Conservation (phyloP, 2,329 filamentous ascomycete species). For the Cladosporium sp. region DNA sequence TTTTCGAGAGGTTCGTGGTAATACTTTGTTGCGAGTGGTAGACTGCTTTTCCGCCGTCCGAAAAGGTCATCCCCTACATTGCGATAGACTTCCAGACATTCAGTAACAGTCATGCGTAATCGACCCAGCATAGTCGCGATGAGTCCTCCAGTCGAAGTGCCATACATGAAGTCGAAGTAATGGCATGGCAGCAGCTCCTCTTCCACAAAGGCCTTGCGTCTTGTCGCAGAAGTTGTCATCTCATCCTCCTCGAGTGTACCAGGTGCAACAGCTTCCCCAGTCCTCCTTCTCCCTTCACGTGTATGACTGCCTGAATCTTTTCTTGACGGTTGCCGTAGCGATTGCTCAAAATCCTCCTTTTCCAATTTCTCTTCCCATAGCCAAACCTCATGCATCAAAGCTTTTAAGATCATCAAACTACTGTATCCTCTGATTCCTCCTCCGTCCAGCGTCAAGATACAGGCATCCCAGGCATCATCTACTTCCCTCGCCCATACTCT, state of each 20-base stretch:
- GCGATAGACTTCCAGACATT: constrained; percentile 46
- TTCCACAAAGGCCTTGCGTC: constrained; percentile 10
- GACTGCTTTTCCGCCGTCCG: constrained; percentile 38
- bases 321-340: neutral
- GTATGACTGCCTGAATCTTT: constrained; percentile 3
- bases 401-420: constrained; percentile 46
- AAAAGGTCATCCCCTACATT: constrained; percentile 47
- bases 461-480: constrained; percentile 46
- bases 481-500: constrained; percentile 40
- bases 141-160: constrained; percentile 49
- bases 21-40: constrained; percentile 48
- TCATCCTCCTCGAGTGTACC: constrained; percentile 1
- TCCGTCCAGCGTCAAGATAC: constrained; percentile 47
- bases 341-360: constrained; percentile 34
- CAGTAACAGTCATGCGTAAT: constrained; percentile 46
- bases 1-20: constrained; percentile 46
- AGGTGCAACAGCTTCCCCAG: neutral
- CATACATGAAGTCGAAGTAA: constrained; percentile 53
- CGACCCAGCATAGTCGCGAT: constrained; percentile 49
- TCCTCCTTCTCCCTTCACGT: neutral
- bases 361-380: constrained; percentile 41
- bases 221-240: neutral
- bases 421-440: constrained; percentile 51
- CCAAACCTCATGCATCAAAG: constrained; percentile 47
- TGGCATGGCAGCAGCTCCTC: constrained; percentile 46